phyloP scores from a whole-genome alignment of 1,284 basidiomycete species.

The Flammula alnicola region DNA sequence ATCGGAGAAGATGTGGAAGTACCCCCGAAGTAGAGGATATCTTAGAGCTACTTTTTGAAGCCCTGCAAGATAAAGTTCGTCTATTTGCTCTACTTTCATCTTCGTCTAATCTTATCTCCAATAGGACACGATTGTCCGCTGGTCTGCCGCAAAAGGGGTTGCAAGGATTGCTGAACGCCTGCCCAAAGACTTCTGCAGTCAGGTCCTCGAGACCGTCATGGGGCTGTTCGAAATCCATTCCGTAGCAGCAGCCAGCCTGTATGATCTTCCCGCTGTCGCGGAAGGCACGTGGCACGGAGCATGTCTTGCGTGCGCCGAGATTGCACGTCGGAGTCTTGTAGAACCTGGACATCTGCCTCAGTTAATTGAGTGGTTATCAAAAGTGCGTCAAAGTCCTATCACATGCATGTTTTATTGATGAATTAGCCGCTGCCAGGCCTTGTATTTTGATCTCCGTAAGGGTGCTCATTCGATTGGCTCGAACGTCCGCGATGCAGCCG shows the following conservation, averaged over 20 bases:
- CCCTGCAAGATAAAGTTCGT: constrained; percentile 82
- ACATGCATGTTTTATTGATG: constrained; percentile 12
- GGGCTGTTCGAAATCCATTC: constrained; percentile 72
- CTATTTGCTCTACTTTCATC: constrained; percentile 7
- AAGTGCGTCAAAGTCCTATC: constrained; percentile 49
- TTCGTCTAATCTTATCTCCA: constrained; percentile 10
- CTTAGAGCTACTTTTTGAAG: constrained; percentile 76
- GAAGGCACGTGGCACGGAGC: constrained; percentile 97
- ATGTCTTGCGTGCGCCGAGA: constrained; percentile 90
- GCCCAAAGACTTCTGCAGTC: constrained; percentile 73
- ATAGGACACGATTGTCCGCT: constrained; percentile 94
- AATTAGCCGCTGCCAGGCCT: constrained; percentile 56
- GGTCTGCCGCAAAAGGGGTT: constrained; percentile 93
- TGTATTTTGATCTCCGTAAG: constrained; percentile 92
- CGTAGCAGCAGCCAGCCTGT: constrained; percentile 58
- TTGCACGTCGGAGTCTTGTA: constrained; percentile 83
- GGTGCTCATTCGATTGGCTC: constrained; percentile 93
- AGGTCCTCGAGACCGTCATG: constrained; percentile 84
- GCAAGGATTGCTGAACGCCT: constrained; percentile 86
- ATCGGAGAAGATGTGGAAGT: constrained; percentile 64
- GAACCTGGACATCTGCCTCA: constrained; percentile 58
- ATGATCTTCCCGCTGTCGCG: constrained; percentile 75
- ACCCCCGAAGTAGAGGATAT: constrained; percentile 78
- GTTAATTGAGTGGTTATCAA: constrained; percentile 78
- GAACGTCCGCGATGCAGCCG: constrained; percentile 92